Evolutionary conservation across 257 asterid species (phyloP).

Genomic region (Solanum bukasovii): DNA sequence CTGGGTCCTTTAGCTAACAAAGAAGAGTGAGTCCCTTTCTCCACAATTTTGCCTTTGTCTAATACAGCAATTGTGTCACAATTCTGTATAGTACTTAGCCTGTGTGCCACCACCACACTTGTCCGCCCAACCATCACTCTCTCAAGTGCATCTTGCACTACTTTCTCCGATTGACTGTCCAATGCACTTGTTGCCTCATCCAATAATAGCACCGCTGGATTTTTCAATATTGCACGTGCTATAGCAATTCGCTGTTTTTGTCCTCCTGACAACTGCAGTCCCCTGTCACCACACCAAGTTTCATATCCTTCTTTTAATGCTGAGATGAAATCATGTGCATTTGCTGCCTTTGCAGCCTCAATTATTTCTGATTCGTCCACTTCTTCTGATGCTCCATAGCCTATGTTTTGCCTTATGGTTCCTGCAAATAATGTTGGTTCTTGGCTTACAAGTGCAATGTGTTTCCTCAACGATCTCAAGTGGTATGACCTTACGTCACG

Average conservation of each 20-base stretch:
- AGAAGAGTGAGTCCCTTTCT: constrained; percentile 64
- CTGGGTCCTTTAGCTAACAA: constrained; percentile 43
- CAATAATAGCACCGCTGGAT: constrained; percentile 49
- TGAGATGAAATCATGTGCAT: constrained; percentile 72
- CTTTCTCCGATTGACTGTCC: constrained; percentile 73
- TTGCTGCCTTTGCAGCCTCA: constrained; percentile 73
- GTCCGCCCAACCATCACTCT: constrained; percentile 77
- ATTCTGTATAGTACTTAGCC: constrained; percentile 65
- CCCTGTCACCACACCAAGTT: constrained; percentile 82
- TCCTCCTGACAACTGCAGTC: constrained; percentile 80
- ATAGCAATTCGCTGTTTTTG: constrained; percentile 88
- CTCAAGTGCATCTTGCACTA: constrained; percentile 81
- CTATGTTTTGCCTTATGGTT: constrained; percentile 52
- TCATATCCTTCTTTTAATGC: constrained; percentile 57
- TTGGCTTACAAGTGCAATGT: constrained; percentile 75
- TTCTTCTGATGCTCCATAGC: constrained; percentile 45
- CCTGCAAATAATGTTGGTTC: constrained; percentile 77
- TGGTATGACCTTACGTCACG: constrained; percentile 55
- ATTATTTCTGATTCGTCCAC: constrained; percentile 44
- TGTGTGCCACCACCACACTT: constrained; percentile 79
- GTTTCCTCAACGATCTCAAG: constrained; percentile 48
- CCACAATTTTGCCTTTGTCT: constrained; percentile 65
- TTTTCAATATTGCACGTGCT: constrained; percentile 63
- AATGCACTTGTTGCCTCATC: constrained; percentile 92
- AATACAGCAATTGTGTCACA: constrained; percentile 67